Base-by-base conservation (phyloP, 2,329 filamentous ascomycete genomes). In the Aureobasidium sp. region DNA sequence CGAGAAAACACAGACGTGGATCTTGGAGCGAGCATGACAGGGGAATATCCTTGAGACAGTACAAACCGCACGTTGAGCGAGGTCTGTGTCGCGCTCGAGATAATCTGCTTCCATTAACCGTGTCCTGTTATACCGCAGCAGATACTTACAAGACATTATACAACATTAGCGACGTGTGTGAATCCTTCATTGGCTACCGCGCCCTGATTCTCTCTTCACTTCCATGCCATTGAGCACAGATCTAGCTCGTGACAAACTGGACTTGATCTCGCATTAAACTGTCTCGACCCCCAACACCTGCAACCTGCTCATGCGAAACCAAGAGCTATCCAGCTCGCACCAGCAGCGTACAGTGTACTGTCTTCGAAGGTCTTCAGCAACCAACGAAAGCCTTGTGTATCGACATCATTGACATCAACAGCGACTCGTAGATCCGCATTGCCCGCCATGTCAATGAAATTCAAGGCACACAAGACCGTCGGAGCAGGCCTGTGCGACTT, bases 381-480 rank as follows among this genome's bases (percentile, higher is more conserved):
- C 70, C 70, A 72, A 46, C 60, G 65, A 52, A 70, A 71, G 0
- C 69, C 69, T 41, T 70, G 64, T 41, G 57, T 55, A 23, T 62
- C 63, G 15, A 71, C 62, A 13, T 70, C 65, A n/a, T 62, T 61
- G 1, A 65, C 65, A 41, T 65, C 61, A 10, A 70, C 64, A 42
- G 63, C 63, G 6, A 72, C 64, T 50, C 68, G 64, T 47, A 72
- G 44, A 48, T 70, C 68, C 26, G 66, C 64, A 44, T 69, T 68
- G 5, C 69, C 68, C 0, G 66, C 68, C 51, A 66, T 63, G 63
- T 72, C 70, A n/a, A 72, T 59, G 67, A 68, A 68, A 39, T 66
- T 70, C 56, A 72, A 53, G 26, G 67, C 69, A 10, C 66, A 65
- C 36, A 71, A 42, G 17, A 72, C 66, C 7, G 66, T 71, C 5